A percentile compares a stretch with the other conserved stretches of the same genome.
Evolutionary conservation across 148 eudicot species (phyloP).

Genomic region (Cornus florida): DNA sequence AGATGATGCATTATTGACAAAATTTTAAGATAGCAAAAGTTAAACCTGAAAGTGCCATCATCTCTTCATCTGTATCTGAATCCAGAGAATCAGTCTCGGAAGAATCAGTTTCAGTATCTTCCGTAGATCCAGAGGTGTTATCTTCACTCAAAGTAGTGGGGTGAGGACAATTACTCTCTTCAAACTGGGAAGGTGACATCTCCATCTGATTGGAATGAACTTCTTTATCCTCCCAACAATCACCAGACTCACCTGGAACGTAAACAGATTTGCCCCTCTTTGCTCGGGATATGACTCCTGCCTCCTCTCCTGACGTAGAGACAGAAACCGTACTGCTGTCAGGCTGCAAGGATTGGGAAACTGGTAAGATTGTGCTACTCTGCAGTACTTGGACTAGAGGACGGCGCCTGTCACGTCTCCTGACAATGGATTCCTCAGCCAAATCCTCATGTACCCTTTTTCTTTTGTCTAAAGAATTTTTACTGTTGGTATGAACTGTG

Average conservation of each 20-base stretch:
- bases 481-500: constrained; percentile 29
- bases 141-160: constrained; percentile 45
- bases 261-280: constrained; percentile 36
- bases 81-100: constrained; percentile 63
- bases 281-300: constrained; percentile 27
- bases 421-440: constrained; percentile 39
- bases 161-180: constrained; percentile 27
- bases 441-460: constrained; percentile 40
- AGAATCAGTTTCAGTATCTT: constrained; percentile 84
- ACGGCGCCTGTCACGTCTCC: constrained; percentile 50
- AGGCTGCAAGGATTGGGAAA: constrained; percentile 34
- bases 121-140: constrained; percentile 56
- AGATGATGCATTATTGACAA: not conserved
- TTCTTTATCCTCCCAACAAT: constrained; percentile 28
- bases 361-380: constrained; percentile 34
- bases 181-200: constrained; percentile 31
- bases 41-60: constrained; percentile 56
- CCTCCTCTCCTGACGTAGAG: constrained; percentile 37
- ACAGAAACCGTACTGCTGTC: constrained; percentile 21
- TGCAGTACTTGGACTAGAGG: constrained; percentile 46
- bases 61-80: constrained; percentile 43
- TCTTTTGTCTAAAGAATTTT: constrained; percentile 35
- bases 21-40: not conserved
- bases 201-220: constrained; percentile 31
- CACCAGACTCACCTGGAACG: constrained; percentile 36